Conservation (phyloP, 2,329 filamentous ascomycete genomes). For the Pestalotiopsis sp. region DNA sequence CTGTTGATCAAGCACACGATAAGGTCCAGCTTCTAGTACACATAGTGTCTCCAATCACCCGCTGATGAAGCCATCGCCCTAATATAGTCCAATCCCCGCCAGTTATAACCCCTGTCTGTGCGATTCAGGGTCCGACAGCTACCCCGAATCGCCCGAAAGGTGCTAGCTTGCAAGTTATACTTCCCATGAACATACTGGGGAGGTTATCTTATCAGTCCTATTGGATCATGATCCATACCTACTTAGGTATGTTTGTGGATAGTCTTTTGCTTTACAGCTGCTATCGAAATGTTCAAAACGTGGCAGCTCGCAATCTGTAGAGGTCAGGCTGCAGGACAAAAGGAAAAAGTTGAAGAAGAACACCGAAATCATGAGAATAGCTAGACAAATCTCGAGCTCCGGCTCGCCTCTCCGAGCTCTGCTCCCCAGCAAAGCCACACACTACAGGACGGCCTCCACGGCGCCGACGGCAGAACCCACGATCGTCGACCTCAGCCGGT, state of each 20-base stretch:
- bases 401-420: neutral
- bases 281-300: neutral
- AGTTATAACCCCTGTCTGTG: neutral
- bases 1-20: neutral
- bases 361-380: neutral
- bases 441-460: neutral
- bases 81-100: neutral
- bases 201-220: neutral
- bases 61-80: neutral
- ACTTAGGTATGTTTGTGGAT: too few relatives aligned
- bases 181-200: too few relatives aligned
- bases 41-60: neutral
- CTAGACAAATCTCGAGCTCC: neutral
- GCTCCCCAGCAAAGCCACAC: neutral
- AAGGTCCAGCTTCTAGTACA: neutral
- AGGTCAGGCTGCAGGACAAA: neutral
- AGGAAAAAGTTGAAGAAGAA: neutral
- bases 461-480: neutral
- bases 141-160: neutral
- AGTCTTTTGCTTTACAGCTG: neutral
- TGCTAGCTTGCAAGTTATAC: neutral
- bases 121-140: neutral
- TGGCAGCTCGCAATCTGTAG: neutral
- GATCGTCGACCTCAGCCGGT: neutral
- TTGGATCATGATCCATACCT: neutral